Evolutionary conservation across 2,329 filamentous ascomycete genomes (phyloP).

Genomic region (Colletotrichum limetticola): DNA sequence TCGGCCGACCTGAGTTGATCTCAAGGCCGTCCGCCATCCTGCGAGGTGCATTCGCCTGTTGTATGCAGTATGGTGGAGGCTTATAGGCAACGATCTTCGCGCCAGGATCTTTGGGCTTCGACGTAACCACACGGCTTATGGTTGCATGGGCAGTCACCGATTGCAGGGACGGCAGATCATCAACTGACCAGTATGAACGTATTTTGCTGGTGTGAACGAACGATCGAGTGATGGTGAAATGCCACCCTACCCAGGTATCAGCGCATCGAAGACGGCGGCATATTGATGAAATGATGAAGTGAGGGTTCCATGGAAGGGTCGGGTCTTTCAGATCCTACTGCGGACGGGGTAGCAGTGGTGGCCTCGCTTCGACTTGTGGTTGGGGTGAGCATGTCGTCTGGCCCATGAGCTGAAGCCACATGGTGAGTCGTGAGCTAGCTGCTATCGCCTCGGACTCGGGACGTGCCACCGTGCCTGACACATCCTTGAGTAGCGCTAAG

Average conservation of each 20-base stretch:
- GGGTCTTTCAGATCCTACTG: neutral
- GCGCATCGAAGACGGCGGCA: neutral
- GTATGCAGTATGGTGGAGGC: neutral
- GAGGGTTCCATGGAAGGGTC: neutral
- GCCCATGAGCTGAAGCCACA: constrained; percentile 16
- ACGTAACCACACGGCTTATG: constrained; percentile 17
- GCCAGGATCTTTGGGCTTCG: constrained; percentile 8
- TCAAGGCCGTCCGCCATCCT: neutral
- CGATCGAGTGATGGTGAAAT: constrained; percentile 9
- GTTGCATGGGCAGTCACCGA: constrained; percentile 7
- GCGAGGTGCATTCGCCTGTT: neutral
- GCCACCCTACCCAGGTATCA: neutral
- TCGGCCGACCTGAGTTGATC: neutral
- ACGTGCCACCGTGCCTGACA: neutral
- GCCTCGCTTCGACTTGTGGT: neutral
- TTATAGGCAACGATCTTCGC: neutral
- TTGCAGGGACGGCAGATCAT: constrained; percentile 23
- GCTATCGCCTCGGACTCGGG: neutral
- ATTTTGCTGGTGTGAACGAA: constrained; percentile 5
- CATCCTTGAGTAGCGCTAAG: neutral
- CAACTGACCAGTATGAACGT: constrained; percentile 9
- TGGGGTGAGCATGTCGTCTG: neutral
- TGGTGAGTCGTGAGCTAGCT: neutral
- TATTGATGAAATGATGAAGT: neutral
- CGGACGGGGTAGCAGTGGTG: neutral